A percentile compares a stretch with the other conserved stretches of the same genome.
Evolutionary conservation across 1,284 basidiomycete species (phyloP).

Genomic region (Xanthoconium separans): DNA sequence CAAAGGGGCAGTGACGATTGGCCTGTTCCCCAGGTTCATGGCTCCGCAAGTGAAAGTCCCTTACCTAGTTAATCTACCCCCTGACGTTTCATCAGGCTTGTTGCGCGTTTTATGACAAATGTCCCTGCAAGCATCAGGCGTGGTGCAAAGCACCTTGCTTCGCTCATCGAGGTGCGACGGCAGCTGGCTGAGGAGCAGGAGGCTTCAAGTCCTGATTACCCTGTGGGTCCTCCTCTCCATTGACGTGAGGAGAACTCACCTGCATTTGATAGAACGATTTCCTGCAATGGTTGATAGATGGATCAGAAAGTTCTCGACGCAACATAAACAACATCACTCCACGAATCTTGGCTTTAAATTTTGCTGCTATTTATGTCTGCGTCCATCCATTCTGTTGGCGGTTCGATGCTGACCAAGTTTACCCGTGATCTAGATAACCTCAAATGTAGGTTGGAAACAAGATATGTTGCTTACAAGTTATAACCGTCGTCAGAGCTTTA

Average conservation of each 20-base stretch:
- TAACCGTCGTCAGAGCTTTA: constrained; percentile 25
- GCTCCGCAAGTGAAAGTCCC: constrained; percentile 32
- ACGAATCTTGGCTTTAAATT: constrained; percentile 38
- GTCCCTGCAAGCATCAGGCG: constrained; percentile 5
- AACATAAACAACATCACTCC: constrained; percentile 29
- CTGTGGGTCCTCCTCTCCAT: neutral
- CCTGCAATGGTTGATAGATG: constrained; percentile 46
- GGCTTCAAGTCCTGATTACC: constrained; percentile 26
- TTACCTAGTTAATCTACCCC: neutral
- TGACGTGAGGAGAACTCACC: neutral
- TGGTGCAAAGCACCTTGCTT: constrained; percentile 29
- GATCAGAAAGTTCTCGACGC: constrained; percentile 31
- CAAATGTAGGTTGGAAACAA: neutral
- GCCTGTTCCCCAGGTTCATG: constrained; percentile 38
- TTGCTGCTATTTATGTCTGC: constrained; percentile 40
- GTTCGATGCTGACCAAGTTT: neutral
- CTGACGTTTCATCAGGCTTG: constrained; percentile 2
- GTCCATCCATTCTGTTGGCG: too few relatives aligned
- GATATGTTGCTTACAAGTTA: neutral
- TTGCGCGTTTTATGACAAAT: constrained; percentile 4
- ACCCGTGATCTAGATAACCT: constrained; percentile 8
- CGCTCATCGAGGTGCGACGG: constrained; percentile 37
- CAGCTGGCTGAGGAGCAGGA: constrained; percentile 31
- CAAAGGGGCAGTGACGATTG: constrained; percentile 30
- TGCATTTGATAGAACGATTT: constrained; percentile 36